phyloP scores from a whole-genome alignment of 805 yeast species.

The Cyberlindnera samutprakarnensis region DNA sequence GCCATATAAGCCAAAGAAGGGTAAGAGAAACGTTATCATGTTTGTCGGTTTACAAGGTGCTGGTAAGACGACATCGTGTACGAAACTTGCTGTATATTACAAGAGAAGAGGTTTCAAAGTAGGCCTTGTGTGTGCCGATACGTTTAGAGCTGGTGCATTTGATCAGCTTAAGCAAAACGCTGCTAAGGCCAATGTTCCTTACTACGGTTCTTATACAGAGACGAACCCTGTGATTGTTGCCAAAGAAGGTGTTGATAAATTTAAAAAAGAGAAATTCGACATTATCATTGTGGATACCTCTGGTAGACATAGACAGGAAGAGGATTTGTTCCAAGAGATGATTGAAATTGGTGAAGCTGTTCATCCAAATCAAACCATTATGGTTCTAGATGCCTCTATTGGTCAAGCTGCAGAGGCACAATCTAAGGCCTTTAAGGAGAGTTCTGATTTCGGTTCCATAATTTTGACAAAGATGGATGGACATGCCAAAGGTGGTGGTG shows the following conservation, averaged over 20 bases:
- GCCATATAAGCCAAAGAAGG: constrained; percentile 81
- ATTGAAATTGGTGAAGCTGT: constrained; percentile 84
- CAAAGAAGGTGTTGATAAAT: constrained; percentile 82
- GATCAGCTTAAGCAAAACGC: constrained; percentile 98
- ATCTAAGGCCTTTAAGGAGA: constrained; percentile 88
- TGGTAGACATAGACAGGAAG: constrained; percentile 95
- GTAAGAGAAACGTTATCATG: constrained; percentile 78
- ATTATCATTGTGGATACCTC: constrained; percentile 95
- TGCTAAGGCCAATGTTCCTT: constrained; percentile 89
- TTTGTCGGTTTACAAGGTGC: constrained; percentile 98
- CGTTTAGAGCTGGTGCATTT: constrained; percentile 99
- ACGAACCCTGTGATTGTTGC: constrained; percentile 94
- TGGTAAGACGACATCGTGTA: constrained; percentile 97
- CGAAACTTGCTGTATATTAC: constrained; percentile 91
- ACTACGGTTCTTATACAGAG: constrained; percentile 90
- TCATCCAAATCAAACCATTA: constrained; percentile 89
- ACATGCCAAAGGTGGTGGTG: constrained; percentile 99
- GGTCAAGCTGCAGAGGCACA: constrained; percentile 98
- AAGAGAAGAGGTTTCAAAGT: constrained; percentile 90
- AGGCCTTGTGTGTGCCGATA: constrained; percentile 97
- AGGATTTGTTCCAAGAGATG: constrained; percentile 89
- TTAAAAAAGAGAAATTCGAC: constrained; percentile 86
- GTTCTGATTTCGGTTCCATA: constrained; percentile 90
- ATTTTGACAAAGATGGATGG: constrained; percentile 96
- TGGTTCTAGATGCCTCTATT: constrained; percentile 95